Percentiles rank a stretch among this genome's conserved stretches.
These are phyloP conservation scores for Rossbeevera mucosa DNA, from an alignment of 768 basidiomycete genomes.

Conservation along the genomic window DNA sequence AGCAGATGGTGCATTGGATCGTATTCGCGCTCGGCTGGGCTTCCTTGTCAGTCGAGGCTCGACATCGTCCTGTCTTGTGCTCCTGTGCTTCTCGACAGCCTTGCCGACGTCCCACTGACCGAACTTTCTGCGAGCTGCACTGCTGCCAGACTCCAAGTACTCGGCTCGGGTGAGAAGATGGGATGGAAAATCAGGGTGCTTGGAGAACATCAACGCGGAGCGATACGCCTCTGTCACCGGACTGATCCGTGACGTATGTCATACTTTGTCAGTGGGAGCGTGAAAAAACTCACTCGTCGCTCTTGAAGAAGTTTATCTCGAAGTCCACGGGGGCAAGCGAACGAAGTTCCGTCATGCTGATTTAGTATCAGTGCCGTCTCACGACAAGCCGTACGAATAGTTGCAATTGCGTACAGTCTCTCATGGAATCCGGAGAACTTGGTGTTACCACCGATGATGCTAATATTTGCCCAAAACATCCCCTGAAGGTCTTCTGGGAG, in stretches of 20 bases:
- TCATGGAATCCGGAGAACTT: constrained; percentile 68
- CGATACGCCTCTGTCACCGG: constrained; percentile 64
- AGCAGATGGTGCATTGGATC: constrained; percentile 15
- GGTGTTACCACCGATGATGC: constrained; percentile 80
- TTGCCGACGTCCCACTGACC: constrained; percentile 47
- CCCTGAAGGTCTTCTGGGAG: constrained; percentile 82
- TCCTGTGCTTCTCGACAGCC: constrained; percentile 22
- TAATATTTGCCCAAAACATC: constrained; percentile 95
- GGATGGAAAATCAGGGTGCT: constrained; percentile 44
- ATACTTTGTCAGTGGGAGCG: constrained; percentile 8
- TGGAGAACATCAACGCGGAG: constrained; percentile 56
- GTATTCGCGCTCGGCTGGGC: constrained; percentile 26
- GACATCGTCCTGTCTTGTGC: constrained; percentile 14
- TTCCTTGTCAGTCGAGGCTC: constrained; percentile 27
- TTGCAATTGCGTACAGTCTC: constrained; percentile 58
- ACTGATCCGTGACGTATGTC: constrained; percentile 35
- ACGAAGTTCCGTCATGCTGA: constrained; percentile 68
- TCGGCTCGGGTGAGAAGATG: constrained; percentile 71
- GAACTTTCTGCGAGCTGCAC: constrained; percentile 72
- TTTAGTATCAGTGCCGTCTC: constrained; percentile 14
- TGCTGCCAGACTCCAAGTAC: constrained; percentile 80
- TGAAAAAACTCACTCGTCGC: constrained; percentile 60
- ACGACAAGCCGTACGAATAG: constrained; percentile 12
- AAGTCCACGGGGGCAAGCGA: constrained; percentile 78
- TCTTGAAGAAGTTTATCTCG: constrained; percentile 68